Evolutionary conservation across 2,329 filamentous ascomycete species (phyloP), one percentile per base, ranked within the genome.

Genomic region (Paracoccidioides brasiliensis): DNA sequence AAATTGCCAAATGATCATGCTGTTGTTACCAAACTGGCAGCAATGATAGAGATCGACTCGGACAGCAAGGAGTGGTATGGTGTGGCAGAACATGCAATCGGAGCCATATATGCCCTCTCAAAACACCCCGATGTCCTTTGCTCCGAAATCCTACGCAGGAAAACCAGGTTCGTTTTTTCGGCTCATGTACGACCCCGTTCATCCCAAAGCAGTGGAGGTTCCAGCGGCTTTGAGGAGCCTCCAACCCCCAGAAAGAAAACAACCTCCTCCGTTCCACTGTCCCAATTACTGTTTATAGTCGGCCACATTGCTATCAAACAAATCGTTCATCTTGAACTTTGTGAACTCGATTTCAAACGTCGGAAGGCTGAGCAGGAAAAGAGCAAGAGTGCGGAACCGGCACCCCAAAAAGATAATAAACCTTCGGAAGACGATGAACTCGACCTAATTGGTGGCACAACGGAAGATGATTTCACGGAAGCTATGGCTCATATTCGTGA

Each of bases 281-380:
- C 93, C 0, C 93, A 97, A 65, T 79, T 98, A 1, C 78, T 98
- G 0, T 97, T 97, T 67, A 86, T 95, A 40, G 91, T 97, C 35
- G 93, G 93, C 0, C 93, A 98, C 66, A 87, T 97, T 50, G 93
- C 93, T 12, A 93, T 98, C 67, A 98, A 98, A 74, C 94, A 98
- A 68, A 98, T 98, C 63, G 94, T 98, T 0, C 93, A 98, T 68
- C 80, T 98, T 9, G 93, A 98, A 65, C 78, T 97, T n/a, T 95
- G 90, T 68, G 93, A 98, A 67, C 82, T 93, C 52, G 93, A 98
- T 70, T 98, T 98, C 72, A 98, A 98, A 76, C 86, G 91, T 54
- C 82, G 91, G 61, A 98, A 98, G 76, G 68, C 68, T 54, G 74
- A 74, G 69, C 68, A 73, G 64, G 67, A 76, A 68, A 72, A 77